Percentiles rank a stretch among this genome's conserved stretches.
phyloP scores from a whole-genome alignment of 73 alveolate genomes.

The Paramecium sonneborni region DNA sequence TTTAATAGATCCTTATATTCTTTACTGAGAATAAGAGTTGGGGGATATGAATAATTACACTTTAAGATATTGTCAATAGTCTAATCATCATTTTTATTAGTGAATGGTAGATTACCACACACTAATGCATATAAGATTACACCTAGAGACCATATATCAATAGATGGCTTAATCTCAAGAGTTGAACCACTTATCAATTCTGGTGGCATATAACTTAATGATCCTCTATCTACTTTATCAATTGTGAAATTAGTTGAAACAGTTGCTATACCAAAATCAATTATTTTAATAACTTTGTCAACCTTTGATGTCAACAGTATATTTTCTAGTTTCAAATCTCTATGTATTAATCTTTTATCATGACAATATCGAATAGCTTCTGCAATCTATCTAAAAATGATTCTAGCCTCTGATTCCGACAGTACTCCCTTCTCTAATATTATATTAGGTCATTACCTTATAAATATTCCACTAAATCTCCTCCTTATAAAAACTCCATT shows the following conservation, averaged over 20 bases:
- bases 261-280: constrained; percentile 94
- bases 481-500: constrained; percentile 93
- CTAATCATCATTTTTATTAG: not conserved
- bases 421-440: constrained; percentile 73
- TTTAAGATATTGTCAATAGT: constrained; percentile 50
- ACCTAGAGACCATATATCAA: constrained; percentile 68
- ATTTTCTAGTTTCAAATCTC: constrained; percentile 88
- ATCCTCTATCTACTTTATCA: constrained; percentile 58
- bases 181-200: constrained; percentile 49
- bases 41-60: constrained; percentile 44
- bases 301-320: constrained; percentile 82
- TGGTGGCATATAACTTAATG: constrained; percentile 67
- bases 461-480: constrained; percentile 86
- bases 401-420: constrained; percentile 75
- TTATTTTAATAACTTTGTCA: constrained; percentile 82
- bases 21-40: not conserved
- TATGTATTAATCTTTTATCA: constrained; percentile 79
- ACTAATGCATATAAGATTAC: constrained; percentile 51
- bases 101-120: constrained; percentile 57
- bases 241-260: constrained; percentile 30
- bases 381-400: constrained; percentile 73
- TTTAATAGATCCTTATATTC: constrained; percentile 43
- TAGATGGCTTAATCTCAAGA: not conserved
- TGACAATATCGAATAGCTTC: constrained; percentile 83
- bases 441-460: not conserved